These are phyloP conservation scores for Chalara sp. DNA, from an alignment of 2,329 filamentous ascomycete genomes.

Conservation along the genomic window DNA sequence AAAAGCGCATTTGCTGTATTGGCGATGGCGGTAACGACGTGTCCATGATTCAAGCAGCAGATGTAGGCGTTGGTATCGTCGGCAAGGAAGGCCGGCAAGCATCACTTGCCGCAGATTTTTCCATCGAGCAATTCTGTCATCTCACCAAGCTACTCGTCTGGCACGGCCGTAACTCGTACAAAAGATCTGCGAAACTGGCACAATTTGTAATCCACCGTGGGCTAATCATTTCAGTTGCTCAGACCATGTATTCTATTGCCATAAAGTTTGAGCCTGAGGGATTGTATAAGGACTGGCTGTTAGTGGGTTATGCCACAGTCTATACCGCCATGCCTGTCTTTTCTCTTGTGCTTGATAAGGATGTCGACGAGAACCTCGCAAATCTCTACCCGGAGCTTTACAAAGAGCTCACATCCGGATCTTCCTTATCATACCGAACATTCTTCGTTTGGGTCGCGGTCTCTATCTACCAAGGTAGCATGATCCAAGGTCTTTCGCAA, in stretches of 20 bases:
- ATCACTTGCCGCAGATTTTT: constrained; percentile 91
- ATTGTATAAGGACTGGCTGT: constrained; percentile 91
- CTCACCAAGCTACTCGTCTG: constrained; percentile 96
- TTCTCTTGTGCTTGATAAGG: constrained; percentile 86
- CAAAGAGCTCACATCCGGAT: constrained; percentile 88
- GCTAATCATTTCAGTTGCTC: constrained; percentile 88
- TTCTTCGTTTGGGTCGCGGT: constrained; percentile 97
- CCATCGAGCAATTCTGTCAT: constrained; percentile 90
- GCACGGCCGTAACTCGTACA: constrained; percentile 97
- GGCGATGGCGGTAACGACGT: constrained; percentile 98
- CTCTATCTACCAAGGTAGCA: constrained; percentile 87
- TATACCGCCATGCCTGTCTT: constrained; percentile 94
- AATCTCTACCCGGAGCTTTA: constrained; percentile 96
- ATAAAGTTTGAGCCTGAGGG: constrained; percentile 89
- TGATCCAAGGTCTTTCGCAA: constrained; percentile 93
- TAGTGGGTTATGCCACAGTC: constrained; percentile 92
- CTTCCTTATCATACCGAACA: constrained; percentile 81
- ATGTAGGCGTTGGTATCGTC: constrained; percentile 95
- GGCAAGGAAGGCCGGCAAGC: constrained; percentile 96
- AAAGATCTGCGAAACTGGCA: constrained; percentile 86
- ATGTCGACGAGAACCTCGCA: constrained; percentile 88
- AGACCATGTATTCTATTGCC: constrained; percentile 95
- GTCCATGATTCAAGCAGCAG: constrained; percentile 97
- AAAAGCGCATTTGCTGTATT: constrained; percentile 94
- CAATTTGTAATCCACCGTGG: constrained; percentile 98